Evolutionary conservation across 2,329 filamentous ascomycete genomes (phyloP), one percentile per base, ranked within the genome.

Genomic region (Ophiostoma sp.): DNA sequence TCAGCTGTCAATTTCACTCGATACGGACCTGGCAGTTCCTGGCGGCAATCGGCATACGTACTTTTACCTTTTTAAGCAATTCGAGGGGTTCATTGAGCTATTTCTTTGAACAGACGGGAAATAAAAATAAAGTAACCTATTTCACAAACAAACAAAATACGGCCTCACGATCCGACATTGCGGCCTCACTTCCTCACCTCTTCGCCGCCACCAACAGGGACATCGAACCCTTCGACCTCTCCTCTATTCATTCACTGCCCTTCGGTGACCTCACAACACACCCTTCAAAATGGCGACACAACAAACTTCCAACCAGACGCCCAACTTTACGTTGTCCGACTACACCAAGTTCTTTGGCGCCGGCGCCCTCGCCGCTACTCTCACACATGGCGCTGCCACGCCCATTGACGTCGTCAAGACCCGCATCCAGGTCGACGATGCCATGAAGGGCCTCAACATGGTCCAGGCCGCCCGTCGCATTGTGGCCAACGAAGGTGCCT

Each of bases 341-440:
- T 87, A 87, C 80, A 79, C 80, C 79, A 87, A 87, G 74, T 87
- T 87, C 83, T 87, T 87, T 76, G 81, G 83, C 61, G 85, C 85
- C 4, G 86, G 86, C 73, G 86, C 86, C 36, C 82, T 87, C 36
- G 86, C 86, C 39, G 86, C 86, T 12, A 87, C 85, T 0, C 80
- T 82, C 19, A 87, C 86, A 1, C 86, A 87, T 76, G 86, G 83
- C 42, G 85, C 84, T n/a, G 86, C 84, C 15, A 87, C 86, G 5
- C 86, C 86, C 61, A 87, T 85, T 75, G 84, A 84, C 80, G 95
- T 94, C 81, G 92, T 97, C 84, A 97, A 97, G 89, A 97, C 94
- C 79, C 90, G 93, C 79, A 95, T 97, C 82, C 93, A 97, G 85
- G 92, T 97, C 81, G 93, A 97, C 84, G 93, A 94, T 79, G 87